Conservation (phyloP, 1,284 basidiomycete genomes). For the Afroboletus lepidellus region DNA sequence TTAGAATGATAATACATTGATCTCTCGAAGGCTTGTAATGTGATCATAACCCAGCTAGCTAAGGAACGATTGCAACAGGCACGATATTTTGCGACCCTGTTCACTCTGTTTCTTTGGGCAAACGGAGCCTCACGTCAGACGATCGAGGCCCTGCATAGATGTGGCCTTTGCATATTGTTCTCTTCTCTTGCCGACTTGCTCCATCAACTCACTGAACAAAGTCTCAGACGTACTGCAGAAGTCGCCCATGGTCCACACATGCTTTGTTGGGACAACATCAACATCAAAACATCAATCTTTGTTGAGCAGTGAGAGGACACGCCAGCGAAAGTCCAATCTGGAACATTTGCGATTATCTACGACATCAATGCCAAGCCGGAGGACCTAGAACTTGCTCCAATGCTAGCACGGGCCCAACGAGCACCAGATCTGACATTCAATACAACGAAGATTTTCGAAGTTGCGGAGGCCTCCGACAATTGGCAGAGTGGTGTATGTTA, state of each 20-base stretch:
- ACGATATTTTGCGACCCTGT: background rate
- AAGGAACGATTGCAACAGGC: background rate
- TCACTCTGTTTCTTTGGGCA: background rate
- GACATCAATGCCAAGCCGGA: background rate
- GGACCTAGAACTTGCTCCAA: background rate
- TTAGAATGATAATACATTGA: background rate
- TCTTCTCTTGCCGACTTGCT: background rate
- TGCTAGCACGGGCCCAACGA: background rate
- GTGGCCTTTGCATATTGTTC: background rate
- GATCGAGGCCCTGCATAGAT: background rate
- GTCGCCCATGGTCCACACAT: background rate
- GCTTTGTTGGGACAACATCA: background rate
- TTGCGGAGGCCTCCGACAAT: too few species aligned
- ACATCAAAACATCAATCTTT: background rate
- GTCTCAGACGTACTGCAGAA: background rate
- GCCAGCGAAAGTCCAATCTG: background rate
- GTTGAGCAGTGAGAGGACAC: background rate
- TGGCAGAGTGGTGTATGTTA: too few species aligned
- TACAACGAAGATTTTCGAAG: background rate
- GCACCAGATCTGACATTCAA: background rate
- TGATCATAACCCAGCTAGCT: background rate
- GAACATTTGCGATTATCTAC: background rate
- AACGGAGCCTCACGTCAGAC: background rate
- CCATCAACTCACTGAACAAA: background rate
- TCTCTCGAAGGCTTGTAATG: background rate